Evolutionary conservation across 2,329 filamentous ascomycete species (phyloP), one percentile per base, ranked within the genome.

Genomic region (Didymella sp.): DNA sequence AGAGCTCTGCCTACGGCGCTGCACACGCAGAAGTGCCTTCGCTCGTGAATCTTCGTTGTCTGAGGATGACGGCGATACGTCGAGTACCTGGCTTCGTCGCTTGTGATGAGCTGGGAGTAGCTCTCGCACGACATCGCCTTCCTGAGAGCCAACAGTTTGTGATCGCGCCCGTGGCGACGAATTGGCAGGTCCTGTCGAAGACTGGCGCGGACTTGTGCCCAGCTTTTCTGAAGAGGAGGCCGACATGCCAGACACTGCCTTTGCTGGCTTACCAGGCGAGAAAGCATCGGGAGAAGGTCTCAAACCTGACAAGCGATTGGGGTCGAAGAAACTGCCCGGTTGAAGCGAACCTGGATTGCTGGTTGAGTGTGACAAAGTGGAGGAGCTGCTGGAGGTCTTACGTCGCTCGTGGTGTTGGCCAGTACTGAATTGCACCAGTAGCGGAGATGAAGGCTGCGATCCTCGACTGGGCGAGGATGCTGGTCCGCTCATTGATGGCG

Each of bases 391-490:
- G 3, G 95, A 98, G 5, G 91, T 92, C 79, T 99, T 99, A 44
- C 95, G 87, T 58, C 93, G 87, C 57, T 98, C 93, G 50, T 87
- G 85, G 52, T 89, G 87, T 66, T 91, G 90, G 6, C 90, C 90
- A 12, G 94, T 91, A 58, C 94, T 92, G 75, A 99, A 99, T 6
- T 95, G 96, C 8, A 98, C 90, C n/a, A 98, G 82, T n/a, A 99
- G 80, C 0, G 95, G 95, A 6, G 92, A 96, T 0, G 91, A 94
- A 44, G 89, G 89, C 69, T 91, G 88, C 3, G 95, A 99, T 4
- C 85, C 87, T 63, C 94, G 87, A 73, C 86, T 97, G 1, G 95
- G 94, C 2, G 94, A 97, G 6, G 94, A 91, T 70, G 90, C 95
- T 21, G 89, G 81, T 62, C 94, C 91, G 64, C 87, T 90, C 24